phyloP scores from a whole-genome alignment of 1,139 yeast genomes.

The Suhomyces ambrosiae region DNA sequence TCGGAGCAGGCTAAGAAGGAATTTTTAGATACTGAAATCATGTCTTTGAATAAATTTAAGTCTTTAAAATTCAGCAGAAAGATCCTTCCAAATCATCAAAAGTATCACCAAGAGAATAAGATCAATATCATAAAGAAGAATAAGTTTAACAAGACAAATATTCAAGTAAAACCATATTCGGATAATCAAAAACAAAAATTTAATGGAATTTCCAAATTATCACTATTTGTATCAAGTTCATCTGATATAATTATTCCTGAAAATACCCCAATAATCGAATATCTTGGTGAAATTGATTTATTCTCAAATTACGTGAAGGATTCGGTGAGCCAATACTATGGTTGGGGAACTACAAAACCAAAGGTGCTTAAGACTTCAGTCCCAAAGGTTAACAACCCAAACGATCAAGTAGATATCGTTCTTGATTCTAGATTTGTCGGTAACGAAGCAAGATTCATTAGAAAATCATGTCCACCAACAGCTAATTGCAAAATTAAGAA shows the following conservation, averaged over 20 bases:
- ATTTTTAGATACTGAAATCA: slow-evolving; percentile 22
- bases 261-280: slow-evolving; percentile 61
- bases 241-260: slow-evolving; percentile 37
- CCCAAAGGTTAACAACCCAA: slow-evolving; percentile 28
- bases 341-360: slow-evolving; percentile 87
- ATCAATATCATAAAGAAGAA: slow-evolving; percentile 20
- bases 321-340: slow-evolving; percentile 71
- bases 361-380: slow-evolving; percentile 57
- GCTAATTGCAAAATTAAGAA: slow-evolving; percentile 73
- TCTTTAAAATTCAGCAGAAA: slow-evolving; percentile 34
- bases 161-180: slow-evolving; percentile 49
- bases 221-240: slow-evolving; percentile 51
- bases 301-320: slow-evolving; percentile 64
- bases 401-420: slow-evolving; percentile 46
- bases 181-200: slow-evolving; percentile 65
- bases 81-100: slow-evolving; percentile 37
- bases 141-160: slow-evolving; percentile 28
- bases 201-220: slow-evolving; percentile 71
- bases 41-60: slow-evolving; percentile 32
- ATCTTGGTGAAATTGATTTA: slow-evolving; percentile 72
- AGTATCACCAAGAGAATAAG: slow-evolving; percentile 31
- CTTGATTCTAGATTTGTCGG: slow-evolving; percentile 83
- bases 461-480: slow-evolving; percentile 64
- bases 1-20: slow-evolving; percentile 15
- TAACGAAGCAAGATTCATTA: slow-evolving; percentile 69